Evolutionary conservation across 2,329 filamentous ascomycete species (phyloP).

Genomic region (Daldinia sp.): DNA sequence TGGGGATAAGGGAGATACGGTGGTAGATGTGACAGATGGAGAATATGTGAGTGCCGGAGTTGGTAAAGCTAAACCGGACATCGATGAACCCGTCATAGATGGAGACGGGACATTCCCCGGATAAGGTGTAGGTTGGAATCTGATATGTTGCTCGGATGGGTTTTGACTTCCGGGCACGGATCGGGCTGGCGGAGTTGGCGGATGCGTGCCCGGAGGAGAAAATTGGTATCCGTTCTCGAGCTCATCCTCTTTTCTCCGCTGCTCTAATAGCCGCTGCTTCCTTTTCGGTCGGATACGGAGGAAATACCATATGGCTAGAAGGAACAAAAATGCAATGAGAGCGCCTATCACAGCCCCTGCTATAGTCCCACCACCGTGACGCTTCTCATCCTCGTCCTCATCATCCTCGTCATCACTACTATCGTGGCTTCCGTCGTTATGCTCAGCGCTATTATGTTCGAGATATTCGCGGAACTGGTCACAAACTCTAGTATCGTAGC

Average conservation of each 20-base stretch:
- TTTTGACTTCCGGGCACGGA: conserved; percentile 1
- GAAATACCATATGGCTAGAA: conserved; percentile 32
- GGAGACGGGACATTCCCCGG: conserved; percentile 21
- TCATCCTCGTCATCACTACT: conserved; percentile 1
- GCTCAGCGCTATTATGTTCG: not conserved
- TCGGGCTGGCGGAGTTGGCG: not conserved
- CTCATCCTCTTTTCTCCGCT: conserved; percentile 31
- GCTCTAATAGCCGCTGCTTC: conserved; percentile 1
- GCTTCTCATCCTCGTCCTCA: conserved; percentile 2
- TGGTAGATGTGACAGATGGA: conserved; percentile 13
- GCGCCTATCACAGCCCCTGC: conserved; percentile 33
- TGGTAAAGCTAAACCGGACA: conserved; percentile 30
- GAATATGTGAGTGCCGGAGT: conserved; percentile 32
- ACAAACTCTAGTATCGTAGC: not conserved
- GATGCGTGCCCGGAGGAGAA: conserved; percentile 1
- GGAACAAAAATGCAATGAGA: conserved; percentile 24
- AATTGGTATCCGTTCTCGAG: conserved; percentile 35
- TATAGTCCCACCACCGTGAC: conserved; percentile 11
- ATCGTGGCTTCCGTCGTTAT: too few species aligned
- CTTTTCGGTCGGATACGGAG: conserved; percentile 32
- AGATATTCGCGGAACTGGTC: not conserved
- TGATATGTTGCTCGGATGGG: conserved; percentile 10
- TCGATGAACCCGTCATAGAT: conserved; percentile 20
- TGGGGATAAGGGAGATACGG: conserved; percentile 15
- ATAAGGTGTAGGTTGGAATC: conserved; percentile 21